Evolutionary conservation across 2,329 filamentous ascomycete species (phyloP).

Genomic region (Phialocephala subalpina): DNA sequence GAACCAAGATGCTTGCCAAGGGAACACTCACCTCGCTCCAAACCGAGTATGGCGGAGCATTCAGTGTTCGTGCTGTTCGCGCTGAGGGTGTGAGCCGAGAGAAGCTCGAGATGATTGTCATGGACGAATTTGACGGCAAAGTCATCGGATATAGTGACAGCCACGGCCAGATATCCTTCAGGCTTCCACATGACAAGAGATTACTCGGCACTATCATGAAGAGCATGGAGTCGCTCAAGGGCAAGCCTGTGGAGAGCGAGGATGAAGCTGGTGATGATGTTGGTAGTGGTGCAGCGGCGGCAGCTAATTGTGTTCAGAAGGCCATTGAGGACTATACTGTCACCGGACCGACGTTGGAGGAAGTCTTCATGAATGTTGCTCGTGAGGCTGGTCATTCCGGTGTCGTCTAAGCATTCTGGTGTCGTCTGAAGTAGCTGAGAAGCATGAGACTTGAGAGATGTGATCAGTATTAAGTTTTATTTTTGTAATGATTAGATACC

Average conservation of each 20-base stretch:
- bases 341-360: conserved; percentile 38
- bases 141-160: conserved; percentile 35
- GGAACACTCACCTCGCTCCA: conserved; percentile 37
- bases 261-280: conserved; percentile 10
- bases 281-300: conserved; percentile 22
- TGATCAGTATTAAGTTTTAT: not conserved
- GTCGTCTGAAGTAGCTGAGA: no score
- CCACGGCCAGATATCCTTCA: conserved; percentile 37
- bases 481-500: not conserved
- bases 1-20: conserved; percentile 43
- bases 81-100: conserved; percentile 8
- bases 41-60: conserved; percentile 34
- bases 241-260: conserved; percentile 25
- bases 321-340: conserved; percentile 38
- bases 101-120: conserved; percentile 27
- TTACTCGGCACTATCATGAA: conserved; percentile 36
- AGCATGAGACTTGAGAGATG: not conserved
- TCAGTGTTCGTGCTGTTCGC: conserved; percentile 32
- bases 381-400: conserved; percentile 32
- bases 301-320: conserved; percentile 12
- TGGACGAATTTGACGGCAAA: conserved; percentile 26
- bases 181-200: conserved; percentile 33
- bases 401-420: conserved; percentile 20
- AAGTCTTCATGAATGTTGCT: conserved; percentile 42
- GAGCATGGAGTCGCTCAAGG: conserved; percentile 38